Conservation (phyloP, 2,329 filamentous ascomycete species). For the Pseudocercospora pini-densiflorae region DNA sequence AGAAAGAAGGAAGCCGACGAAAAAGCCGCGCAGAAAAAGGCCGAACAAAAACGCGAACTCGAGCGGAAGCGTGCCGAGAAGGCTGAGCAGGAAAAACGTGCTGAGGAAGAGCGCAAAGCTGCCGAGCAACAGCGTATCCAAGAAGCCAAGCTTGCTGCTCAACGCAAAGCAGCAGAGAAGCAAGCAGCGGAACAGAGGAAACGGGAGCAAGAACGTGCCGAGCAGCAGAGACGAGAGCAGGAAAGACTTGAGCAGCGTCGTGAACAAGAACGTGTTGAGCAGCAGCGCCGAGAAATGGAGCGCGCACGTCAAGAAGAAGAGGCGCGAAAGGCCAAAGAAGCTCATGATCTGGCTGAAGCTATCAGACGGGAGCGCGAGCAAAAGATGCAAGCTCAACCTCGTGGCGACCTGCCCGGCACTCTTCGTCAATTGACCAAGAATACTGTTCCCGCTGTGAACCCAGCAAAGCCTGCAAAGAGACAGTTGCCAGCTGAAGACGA, state of each 20-base stretch:
- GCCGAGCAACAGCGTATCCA: slow-evolving; percentile 45
- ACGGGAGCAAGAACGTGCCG: slow-evolving; percentile 44
- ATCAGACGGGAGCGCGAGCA: slow-evolving; percentile 43
- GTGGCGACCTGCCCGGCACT: slow-evolving; percentile 55
- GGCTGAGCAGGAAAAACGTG: slow-evolving; percentile 61
- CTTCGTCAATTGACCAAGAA: slow-evolving; percentile 66
- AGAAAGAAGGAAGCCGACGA: slow-evolving; percentile 87
- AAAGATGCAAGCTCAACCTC: slow-evolving; percentile 42
- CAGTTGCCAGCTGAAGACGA: slow-evolving; percentile 68
- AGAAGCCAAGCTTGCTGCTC: slow-evolving; percentile 43
- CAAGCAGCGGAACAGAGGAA: slow-evolving; percentile 49
- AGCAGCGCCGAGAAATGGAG: slow-evolving; percentile 41
- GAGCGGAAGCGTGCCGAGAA: slow-evolving; percentile 76
- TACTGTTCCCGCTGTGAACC: slow-evolving; percentile 64
- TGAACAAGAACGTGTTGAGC: slow-evolving; percentile 34
- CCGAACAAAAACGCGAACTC: slow-evolving; percentile 78
- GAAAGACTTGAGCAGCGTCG: slow-evolving; percentile 41
- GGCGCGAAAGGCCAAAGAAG: slow-evolving; percentile 36
- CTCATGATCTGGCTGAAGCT: slow-evolving; percentile 41
- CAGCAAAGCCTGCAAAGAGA: slow-evolving; percentile 76
- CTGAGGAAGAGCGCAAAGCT: slow-evolving; percentile 44
- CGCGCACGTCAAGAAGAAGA: slow-evolving; percentile 38
- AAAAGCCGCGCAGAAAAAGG: slow-evolving; percentile 75
- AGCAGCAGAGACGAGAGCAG: slow-evolving; percentile 46
- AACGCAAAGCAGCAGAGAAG: slow-evolving; percentile 49